These are phyloP conservation scores for Pleurotus eryngii DNA, from an alignment of 768 basidiomycete species.

Conservation along the genomic window DNA sequence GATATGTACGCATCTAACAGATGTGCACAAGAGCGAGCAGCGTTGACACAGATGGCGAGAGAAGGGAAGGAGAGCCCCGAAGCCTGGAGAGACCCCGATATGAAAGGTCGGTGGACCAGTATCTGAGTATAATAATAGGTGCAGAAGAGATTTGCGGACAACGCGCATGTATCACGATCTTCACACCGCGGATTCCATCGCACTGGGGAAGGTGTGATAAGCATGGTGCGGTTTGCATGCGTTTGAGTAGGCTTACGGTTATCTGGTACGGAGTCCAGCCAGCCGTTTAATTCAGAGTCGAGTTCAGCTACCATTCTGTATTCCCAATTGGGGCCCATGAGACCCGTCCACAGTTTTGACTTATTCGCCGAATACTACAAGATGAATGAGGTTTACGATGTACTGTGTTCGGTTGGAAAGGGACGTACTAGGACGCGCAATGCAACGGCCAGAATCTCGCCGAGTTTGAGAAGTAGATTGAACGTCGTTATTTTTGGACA, in stretches of 20 bases:
- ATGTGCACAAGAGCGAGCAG: constrained; percentile 60
- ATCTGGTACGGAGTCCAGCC: constrained; percentile 54
- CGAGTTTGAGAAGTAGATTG: constrained; percentile 41
- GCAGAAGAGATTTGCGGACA: constrained; percentile 18
- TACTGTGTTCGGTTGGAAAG: neutral
- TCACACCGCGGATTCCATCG: constrained; percentile 24
- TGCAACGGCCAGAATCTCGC: constrained; percentile 48
- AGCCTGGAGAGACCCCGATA: constrained; percentile 45
- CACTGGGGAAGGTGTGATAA: constrained; percentile 22
- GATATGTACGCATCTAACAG: constrained; percentile 40
- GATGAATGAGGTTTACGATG: neutral
- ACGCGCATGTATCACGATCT: constrained; percentile 14
- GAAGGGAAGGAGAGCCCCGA: constrained; percentile 38
- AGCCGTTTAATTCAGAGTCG: constrained; percentile 60
- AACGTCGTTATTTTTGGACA: constrained; percentile 44
- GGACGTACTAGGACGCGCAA: constrained; percentile 49
- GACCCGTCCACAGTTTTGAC: constrained; percentile 35
- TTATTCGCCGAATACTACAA: constrained; percentile 57
- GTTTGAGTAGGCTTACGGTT: constrained; percentile 26
- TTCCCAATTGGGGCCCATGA: constrained; percentile 43
- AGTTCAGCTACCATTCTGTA: constrained; percentile 53
- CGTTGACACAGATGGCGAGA: constrained; percentile 70
- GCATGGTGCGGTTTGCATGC: neutral
- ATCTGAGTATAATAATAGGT: constrained; percentile 40
- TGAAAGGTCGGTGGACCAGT: constrained; percentile 66